A percentile compares a stretch with the other conserved stretches of the same genome.
Evolutionary conservation across 805 yeast genomes (phyloP).

Genomic region (Ogataea paraovalis): DNA sequence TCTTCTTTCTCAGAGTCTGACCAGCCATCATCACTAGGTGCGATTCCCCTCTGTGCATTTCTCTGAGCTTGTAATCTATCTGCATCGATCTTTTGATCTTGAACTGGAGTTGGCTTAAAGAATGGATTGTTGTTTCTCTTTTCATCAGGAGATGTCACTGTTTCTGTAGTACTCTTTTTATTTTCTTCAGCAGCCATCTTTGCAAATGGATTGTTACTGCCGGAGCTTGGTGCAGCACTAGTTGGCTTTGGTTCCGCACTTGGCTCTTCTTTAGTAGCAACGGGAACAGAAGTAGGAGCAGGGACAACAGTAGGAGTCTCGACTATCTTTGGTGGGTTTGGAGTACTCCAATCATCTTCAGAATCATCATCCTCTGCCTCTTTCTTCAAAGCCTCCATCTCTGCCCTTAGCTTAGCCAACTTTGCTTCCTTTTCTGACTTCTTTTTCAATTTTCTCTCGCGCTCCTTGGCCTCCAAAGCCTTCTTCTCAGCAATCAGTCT

Average conservation of each 20-base stretch:
- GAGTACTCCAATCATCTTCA: constrained; percentile 16
- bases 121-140: constrained; percentile 47
- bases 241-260: not conserved
- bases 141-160: not conserved
- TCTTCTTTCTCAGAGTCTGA: constrained; percentile 38
- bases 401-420: constrained; percentile 52
- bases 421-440: constrained; percentile 58
- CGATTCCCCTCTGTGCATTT: constrained; percentile 61
- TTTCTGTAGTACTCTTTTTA: constrained; percentile 7
- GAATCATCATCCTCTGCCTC: constrained; percentile 33
- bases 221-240: constrained; percentile 15
- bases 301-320: constrained; percentile 13
- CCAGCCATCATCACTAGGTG: constrained; percentile 38
- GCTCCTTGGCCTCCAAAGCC: constrained; percentile 38
- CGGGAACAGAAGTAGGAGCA: constrained; percentile 16
- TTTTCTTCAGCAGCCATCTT: constrained; percentile 24
- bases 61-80: constrained; percentile 66
- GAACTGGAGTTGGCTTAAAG: constrained; percentile 45
- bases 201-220: constrained; percentile 48
- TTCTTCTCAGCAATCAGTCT: constrained; percentile 45
- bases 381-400: constrained; percentile 51
- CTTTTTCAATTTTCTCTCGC: constrained; percentile 41
- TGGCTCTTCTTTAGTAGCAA: constrained; percentile 4
- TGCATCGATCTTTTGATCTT: constrained; percentile 42
- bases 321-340: constrained; percentile 6